Evolutionary conservation across 2,329 filamentous ascomycete species (phyloP).

Genomic region (Fusarium sulawesiense): DNA sequence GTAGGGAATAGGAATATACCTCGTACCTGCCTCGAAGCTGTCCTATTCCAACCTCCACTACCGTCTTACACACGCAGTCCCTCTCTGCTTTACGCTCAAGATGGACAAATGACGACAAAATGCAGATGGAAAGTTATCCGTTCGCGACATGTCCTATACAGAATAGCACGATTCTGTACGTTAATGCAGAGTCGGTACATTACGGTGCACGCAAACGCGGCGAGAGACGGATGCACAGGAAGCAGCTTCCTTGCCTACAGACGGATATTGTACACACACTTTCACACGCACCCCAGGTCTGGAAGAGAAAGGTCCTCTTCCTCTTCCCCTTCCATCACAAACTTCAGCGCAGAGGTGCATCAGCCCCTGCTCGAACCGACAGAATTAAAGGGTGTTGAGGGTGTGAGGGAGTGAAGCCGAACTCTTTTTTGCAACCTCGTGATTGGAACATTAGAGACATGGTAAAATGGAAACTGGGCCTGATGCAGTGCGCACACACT

Average conservation of each 20-base stretch:
- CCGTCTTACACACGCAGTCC: constrained; percentile 1
- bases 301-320: constrained; percentile 22
- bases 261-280: constrained; percentile 19
- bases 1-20: constrained; percentile 17
- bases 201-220: constrained; percentile 32
- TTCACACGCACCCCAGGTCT: not conserved
- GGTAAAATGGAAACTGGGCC: constrained; percentile 44
- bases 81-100: constrained; percentile 7
- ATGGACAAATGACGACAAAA: constrained; percentile 31
- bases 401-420: constrained; percentile 33
- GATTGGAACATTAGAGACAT: constrained; percentile 41
- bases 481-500: constrained; percentile 38
- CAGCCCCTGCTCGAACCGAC: constrained; percentile 30
- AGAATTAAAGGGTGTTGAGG: constrained; percentile 33
- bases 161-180: not conserved
- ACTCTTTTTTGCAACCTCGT: constrained; percentile 14
- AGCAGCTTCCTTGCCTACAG: constrained; percentile 6
- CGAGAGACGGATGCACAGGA: constrained; percentile 36
- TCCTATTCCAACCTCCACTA: constrained; percentile 2
- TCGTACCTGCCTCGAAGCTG: constrained; percentile 21
- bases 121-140: constrained; percentile 15
- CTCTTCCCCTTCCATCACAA: constrained; percentile 1
- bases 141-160: constrained; percentile 5
- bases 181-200: constrained; percentile 39
- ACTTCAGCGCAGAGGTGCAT: constrained; percentile 32